phyloP scores from a whole-genome alignment of 2,329 filamentous ascomycete species.

The Ceratocystis colombiana region DNA sequence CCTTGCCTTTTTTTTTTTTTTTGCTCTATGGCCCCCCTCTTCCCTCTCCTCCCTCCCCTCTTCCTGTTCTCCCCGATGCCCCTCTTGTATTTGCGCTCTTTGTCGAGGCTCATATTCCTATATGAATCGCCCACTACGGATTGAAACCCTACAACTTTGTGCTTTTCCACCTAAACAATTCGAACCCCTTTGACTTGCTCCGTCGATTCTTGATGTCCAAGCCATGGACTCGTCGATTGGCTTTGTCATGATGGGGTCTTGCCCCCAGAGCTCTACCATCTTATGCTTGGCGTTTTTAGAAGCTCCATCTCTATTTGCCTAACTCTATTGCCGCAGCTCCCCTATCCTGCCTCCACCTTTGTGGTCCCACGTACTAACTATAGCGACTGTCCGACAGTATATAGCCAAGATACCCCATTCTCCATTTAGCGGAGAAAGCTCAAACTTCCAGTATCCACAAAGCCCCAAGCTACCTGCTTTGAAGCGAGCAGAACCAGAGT shows the following conservation, averaged over 20 bases:
- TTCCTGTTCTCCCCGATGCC: not conserved
- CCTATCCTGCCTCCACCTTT: not conserved
- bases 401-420: not conserved
- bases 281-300: not conserved
- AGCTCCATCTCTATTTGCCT: not conserved
- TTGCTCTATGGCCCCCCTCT: not conserved
- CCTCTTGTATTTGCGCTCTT: not conserved
- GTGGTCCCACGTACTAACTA: constrained; percentile 14
- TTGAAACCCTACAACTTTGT: not conserved
- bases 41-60: not conserved
- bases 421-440: not conserved
- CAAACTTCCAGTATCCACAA: not conserved
- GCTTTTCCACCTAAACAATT: not conserved
- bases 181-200: not conserved
- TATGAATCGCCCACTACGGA: not conserved
- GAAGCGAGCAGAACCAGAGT: not conserved
- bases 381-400: not conserved
- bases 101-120: constrained; percentile 4
- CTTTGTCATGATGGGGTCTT: not conserved
- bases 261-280: not conserved
- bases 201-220: not conserved
- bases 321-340: not conserved
- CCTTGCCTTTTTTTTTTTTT: not conserved
- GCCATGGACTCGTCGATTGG: not conserved
- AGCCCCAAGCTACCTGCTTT: not conserved